Conservation (phyloP, 345 rosid genomes). For the Gossypium anomalum region DNA sequence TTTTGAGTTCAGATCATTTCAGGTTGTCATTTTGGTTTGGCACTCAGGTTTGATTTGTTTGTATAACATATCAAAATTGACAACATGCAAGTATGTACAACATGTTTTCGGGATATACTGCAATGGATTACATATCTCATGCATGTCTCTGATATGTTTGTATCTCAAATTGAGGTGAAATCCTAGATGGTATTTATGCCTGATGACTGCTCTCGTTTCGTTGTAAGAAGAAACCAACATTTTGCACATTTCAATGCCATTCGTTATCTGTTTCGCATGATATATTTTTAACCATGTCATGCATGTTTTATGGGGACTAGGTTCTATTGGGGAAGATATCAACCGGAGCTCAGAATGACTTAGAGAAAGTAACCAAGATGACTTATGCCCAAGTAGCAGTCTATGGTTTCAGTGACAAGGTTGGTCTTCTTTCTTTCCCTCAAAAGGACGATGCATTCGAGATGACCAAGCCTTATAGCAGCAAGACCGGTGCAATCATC, state of each 20-base stretch:
- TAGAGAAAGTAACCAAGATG: conserved; percentile 55
- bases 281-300: not conserved
- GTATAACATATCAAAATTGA: not conserved
- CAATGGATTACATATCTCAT: not conserved
- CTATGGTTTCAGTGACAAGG: conserved; percentile 57
- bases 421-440: conserved; percentile 58
- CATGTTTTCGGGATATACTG: not conserved
- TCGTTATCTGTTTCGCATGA: not conserved
- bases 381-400: conserved; percentile 50
- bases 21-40: no score
- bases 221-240: not conserved
- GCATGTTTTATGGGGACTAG: conserved; percentile 8
- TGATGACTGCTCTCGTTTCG: not conserved
- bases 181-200: not conserved
- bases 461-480: conserved; percentile 48
- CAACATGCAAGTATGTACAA: not conserved
- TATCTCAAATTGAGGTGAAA: not conserved
- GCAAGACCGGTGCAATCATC: conserved; percentile 46
- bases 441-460: conserved; percentile 36
- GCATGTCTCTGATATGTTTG: not conserved
- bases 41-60: not conserved
- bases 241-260: not conserved
- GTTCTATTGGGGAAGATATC: conserved; percentile 41
- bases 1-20: no score
- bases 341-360: conserved; percentile 52